These are phyloP conservation scores for Letharia lupina DNA, from an alignment of 495 filamentous ascomycete species.

Conservation along the genomic window DNA sequence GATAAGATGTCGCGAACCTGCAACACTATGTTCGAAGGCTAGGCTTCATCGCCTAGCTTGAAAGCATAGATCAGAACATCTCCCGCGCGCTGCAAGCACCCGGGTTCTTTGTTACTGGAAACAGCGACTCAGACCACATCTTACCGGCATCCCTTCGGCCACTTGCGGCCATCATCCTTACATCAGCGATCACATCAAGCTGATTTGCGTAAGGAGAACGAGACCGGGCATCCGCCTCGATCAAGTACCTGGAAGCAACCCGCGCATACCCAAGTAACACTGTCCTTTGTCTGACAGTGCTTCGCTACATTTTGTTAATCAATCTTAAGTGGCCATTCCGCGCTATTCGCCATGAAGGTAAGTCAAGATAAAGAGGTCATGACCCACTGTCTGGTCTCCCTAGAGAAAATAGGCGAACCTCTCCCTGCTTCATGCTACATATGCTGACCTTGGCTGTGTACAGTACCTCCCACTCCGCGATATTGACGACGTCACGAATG, in stretches of 20 bases:
- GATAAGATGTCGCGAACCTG: constrained; percentile 26
- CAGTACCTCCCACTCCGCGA: constrained; percentile 87
- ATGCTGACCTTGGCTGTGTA: constrained; percentile 15
- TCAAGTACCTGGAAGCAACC: background rate
- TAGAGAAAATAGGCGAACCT: constrained; percentile 15
- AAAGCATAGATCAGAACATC: constrained; percentile 23
- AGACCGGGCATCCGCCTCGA: background rate
- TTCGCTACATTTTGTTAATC: constrained; percentile 12
- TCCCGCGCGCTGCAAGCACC: constrained; percentile 17
- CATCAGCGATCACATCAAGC: background rate
- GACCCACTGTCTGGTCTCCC: constrained; percentile 7
- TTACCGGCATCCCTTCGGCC: background rate
- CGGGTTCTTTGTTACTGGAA: constrained; percentile 4
- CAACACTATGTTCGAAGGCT: constrained; percentile 31
- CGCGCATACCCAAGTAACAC: constrained; percentile 16
- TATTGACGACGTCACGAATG: constrained; percentile 78
- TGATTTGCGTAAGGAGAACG: background rate
- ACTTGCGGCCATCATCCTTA: background rate
- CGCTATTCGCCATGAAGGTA: constrained; percentile 21
- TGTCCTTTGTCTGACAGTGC: constrained; percentile 12
- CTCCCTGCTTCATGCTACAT: constrained; percentile 8
- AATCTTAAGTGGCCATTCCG: constrained; percentile 8
- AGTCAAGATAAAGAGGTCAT: constrained; percentile 8
- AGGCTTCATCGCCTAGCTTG: constrained; percentile 39
- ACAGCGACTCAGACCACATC: constrained; percentile 11